A percentile compares a stretch with the other conserved stretches of the same genome.
Conservation (phyloP, 225 moss, liverwort and hornwort species). For the Sphagnum tenellum region DNA sequence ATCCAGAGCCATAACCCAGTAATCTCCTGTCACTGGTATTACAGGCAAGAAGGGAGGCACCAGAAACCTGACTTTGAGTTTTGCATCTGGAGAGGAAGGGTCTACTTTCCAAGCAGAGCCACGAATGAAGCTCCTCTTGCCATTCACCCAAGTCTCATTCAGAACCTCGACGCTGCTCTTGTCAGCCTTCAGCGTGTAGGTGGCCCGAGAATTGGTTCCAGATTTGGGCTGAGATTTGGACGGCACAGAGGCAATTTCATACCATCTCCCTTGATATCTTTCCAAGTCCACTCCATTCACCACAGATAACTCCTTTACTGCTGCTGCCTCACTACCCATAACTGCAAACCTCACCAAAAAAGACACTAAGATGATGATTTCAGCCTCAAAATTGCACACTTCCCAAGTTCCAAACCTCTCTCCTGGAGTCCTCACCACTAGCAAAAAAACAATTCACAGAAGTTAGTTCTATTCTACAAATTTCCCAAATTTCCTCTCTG, state of each 20-base stretch:
- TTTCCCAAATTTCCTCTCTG: no score
- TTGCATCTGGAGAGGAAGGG: conserved; percentile 41
- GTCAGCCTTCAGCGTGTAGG: conserved; percentile 58
- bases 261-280: conserved; percentile 71
- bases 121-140: conserved; percentile 49
- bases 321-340: conserved; percentile 24
- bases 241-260: conserved; percentile 63
- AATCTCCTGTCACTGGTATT: conserved; percentile 70
- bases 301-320: conserved; percentile 30
- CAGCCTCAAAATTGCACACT: no score
- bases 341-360: not conserved
- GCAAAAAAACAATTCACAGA: no score
- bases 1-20: conserved; percentile 74
- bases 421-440: no score
- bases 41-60: conserved; percentile 73
- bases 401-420: no score
- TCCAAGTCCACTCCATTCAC: conserved; percentile 62
- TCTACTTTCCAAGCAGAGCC: conserved; percentile 73
- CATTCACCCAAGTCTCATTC: conserved; percentile 64
- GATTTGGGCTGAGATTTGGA: conserved; percentile 53
- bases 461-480: no score
- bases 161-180: conserved; percentile 55
- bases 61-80: conserved; percentile 62
- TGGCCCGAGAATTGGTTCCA: conserved; percentile 65
- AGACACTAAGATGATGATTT: no score